phyloP scores from a whole-genome alignment of 257 asterid species.

The Cynanchum wilfordii region DNA sequence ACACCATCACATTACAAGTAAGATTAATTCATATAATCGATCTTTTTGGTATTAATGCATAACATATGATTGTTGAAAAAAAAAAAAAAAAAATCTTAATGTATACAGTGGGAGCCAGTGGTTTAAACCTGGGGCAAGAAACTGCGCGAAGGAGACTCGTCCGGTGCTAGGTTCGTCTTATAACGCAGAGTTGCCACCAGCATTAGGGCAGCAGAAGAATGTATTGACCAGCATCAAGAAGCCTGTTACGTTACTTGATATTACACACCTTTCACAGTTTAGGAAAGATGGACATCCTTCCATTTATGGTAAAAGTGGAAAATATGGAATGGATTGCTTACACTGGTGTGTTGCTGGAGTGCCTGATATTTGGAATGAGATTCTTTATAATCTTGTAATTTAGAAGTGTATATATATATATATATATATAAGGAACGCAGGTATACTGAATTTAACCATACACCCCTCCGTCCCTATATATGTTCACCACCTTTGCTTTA shows the following conservation, averaged over 20 bases:
- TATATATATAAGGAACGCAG: too few species aligned
- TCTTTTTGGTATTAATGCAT: too few species aligned
- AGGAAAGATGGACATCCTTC: constrained; percentile 29
- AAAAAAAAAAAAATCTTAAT: too few species aligned
- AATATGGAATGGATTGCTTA: constrained; percentile 44
- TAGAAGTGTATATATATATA: not conserved
- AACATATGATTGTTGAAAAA: too few species aligned
- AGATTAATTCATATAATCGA: not conserved
- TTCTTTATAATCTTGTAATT: constrained; percentile 39
- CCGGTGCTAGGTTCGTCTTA: constrained; percentile 15
- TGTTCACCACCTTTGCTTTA: too few species aligned
- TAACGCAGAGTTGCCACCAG: constrained; percentile 13
- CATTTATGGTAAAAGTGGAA: constrained; percentile 25
- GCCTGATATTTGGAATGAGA: constrained; percentile 84
- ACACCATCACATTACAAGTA: constrained; percentile 26
- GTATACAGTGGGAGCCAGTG: constrained; percentile 21
- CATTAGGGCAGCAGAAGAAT: constrained; percentile 12
- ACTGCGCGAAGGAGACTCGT: constrained; percentile 11
- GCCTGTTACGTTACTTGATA: constrained; percentile 15
- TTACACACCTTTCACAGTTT: constrained; percentile 25
- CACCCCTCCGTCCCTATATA: too few species aligned
- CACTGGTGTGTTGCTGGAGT: constrained; percentile 96
- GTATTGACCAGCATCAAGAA: constrained; percentile 14
- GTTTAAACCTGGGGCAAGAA: constrained; percentile 8
- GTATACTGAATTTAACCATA: too few species aligned